These are phyloP conservation scores for Linnemannia exigua DNA, from an alignment of 192 early-diverging fungal genomes.

Conservation along the genomic window DNA sequence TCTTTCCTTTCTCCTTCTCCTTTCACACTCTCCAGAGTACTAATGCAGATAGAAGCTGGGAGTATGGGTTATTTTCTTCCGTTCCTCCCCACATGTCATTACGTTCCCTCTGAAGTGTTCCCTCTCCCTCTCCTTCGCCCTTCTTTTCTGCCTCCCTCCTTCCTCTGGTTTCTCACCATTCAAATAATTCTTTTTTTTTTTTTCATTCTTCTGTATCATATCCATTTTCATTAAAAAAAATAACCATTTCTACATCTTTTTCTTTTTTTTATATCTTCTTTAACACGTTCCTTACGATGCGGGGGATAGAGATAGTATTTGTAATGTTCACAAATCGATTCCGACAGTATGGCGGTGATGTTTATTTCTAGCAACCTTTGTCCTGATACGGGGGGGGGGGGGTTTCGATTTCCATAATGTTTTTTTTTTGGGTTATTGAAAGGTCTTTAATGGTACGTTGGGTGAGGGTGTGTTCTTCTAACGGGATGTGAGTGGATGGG, in stretches of 20 bases:
- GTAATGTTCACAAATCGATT: background rate
- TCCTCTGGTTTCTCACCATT: too few species aligned
- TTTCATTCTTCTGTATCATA: background rate
- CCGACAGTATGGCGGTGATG: background rate
- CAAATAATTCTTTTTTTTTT: constrained; percentile 7
- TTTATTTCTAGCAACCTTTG: background rate
- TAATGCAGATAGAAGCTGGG: too few species aligned
- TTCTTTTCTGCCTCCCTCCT: background rate
- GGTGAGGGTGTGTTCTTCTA: background rate
- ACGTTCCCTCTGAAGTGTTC: too few species aligned
- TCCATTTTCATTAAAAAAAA: constrained; percentile 9
- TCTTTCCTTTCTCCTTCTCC: background rate
- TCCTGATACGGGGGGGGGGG: background rate
- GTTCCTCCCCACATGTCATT: background rate
- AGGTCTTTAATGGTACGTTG: background rate
- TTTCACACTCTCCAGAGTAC: too few species aligned
- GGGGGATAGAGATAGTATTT: too few species aligned
- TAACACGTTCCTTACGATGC: background rate
- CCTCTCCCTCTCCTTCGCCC: background rate
- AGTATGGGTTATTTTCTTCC: background rate
- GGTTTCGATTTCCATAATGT: background rate
- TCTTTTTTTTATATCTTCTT: background rate
- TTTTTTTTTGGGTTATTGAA: background rate
- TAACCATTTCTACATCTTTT: background rate
- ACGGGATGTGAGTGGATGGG: background rate